phyloP scores from a whole-genome alignment of 176 grass and related monocot species.

The Guadua angustifolia region DNA sequence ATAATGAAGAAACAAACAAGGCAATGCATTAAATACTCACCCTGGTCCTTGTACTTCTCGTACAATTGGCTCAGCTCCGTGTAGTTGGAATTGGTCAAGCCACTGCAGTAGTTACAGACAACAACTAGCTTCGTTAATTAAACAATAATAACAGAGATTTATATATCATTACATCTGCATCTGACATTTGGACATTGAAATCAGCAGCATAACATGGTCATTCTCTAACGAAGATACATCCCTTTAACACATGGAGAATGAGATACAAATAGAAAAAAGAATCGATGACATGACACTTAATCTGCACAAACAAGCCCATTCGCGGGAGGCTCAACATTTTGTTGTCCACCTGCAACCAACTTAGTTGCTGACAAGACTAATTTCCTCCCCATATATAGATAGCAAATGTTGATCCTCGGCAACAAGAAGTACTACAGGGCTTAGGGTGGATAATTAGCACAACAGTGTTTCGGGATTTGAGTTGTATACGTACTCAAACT shows the following conservation, averaged over 20 bases:
- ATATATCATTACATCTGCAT: constrained; percentile 18
- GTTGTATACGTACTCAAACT: neutral
- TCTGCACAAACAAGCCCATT: constrained; percentile 23
- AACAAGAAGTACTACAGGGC: neutral
- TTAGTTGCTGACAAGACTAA: neutral
- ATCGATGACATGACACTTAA: neutral
- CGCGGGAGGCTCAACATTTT: neutral
- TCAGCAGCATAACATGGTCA: neutral
- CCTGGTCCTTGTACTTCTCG: constrained; percentile 72
- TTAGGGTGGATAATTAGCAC: neutral
- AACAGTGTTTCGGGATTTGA: neutral
- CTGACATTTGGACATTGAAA: neutral
- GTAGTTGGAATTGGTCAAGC: constrained; percentile 83
- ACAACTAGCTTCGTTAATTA: constrained; percentile 13
- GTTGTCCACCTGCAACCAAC: neutral
- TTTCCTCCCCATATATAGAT: neutral
- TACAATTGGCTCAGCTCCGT: constrained; percentile 68
- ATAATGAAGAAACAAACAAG: neutral
- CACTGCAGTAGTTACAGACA: constrained; percentile 48
- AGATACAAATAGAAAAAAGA: neutral
- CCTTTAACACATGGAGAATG: neutral
- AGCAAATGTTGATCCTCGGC: neutral
- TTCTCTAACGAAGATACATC: neutral
- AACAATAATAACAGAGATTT: neutral
- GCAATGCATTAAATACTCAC: constrained; percentile 38